Base-by-base conservation (phyloP, 805 yeast species). In the Candida germanica region DNA sequence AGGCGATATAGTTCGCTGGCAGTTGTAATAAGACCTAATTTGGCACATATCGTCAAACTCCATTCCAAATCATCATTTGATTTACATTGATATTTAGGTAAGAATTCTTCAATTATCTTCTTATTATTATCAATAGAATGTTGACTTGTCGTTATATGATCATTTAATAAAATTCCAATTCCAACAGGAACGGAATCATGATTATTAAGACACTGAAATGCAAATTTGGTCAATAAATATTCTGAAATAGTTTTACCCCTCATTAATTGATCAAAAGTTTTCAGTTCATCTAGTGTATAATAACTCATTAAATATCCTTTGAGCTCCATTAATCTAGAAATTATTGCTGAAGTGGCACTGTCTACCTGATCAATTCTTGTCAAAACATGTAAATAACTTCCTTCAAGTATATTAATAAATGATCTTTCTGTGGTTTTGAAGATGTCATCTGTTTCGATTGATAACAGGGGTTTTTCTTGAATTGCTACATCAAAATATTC, bases 41-140 rank as follows among this genome's bases (percentile, higher is more conserved):
- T 72, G 9, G 88, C 84, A 61, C 91, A 83, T 4, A 84, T 65
- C 2, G 86, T 75, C 34, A 84, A 61, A 29, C 81, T 74, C 91
- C 91, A 84, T 55, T 84, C 93, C 42, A 82, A 68, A 52, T 84
- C 94, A 53, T 83, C 89, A 50, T 80, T 82, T 6, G 80, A 79
- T 36, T 71, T 61, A 49, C 79, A 79, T 29, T 79, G 67, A 51
- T 66, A 83, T 15, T 69, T 70, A 4, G 87, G 86, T 23, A 84
- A 58, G 31, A 75, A 68, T 40, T 77, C 79, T 3, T 77, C 69
- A 23, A 84, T 67, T 1, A 75, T 69, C 11, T 48, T 42, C 29
- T 47, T 50, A 31, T 53, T 50, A 15, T 43, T 42, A 10, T 59
- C 58, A 35, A 66, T 53, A 2, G 75, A 56, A 14, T 61, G 61